Percentiles rank a stretch among this genome's conserved stretches.
These are phyloP conservation scores for Cladophialophora yegresii DNA, from an alignment of 2,329 filamentous ascomycete genomes.

Conservation along the genomic window DNA sequence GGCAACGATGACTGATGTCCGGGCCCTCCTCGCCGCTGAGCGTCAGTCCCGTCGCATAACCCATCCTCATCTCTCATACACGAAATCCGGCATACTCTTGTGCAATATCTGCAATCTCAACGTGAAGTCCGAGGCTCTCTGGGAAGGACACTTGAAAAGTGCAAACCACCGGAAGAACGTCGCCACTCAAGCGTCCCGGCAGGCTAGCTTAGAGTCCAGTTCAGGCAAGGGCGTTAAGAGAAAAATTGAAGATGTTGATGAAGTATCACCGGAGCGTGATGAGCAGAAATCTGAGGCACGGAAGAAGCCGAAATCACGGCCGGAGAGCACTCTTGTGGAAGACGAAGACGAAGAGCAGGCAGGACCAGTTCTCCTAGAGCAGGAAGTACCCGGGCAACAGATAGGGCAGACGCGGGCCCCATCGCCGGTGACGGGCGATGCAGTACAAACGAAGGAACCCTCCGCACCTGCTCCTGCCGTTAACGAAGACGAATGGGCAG, in stretches of 20 bases:
- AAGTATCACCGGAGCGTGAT: conserved; percentile 33
- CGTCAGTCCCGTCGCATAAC: conserved; percentile 72
- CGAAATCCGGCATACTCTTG: conserved; percentile 65
- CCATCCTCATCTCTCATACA: conserved; percentile 69
- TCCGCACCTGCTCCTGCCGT: conserved; percentile 41
- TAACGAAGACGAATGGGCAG: conserved; percentile 81
- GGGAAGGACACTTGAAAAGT: conserved; percentile 64
- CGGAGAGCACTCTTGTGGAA: conserved; percentile 38
- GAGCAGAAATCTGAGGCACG: conserved; percentile 26
- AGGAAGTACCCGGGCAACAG: not conserved
- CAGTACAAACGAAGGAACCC: conserved; percentile 15
- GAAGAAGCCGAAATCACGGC: conserved; percentile 35
- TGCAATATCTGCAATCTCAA: conserved; percentile 67
- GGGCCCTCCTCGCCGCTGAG: conserved; percentile 76
- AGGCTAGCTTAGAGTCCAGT: conserved; percentile 24
- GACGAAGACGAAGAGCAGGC: not conserved
- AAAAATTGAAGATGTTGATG: conserved; percentile 51
- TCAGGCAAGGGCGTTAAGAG: conserved; percentile 54
- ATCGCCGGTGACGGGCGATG: not conserved
- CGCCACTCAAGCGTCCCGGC: conserved; percentile 39
- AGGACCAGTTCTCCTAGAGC: not conserved
- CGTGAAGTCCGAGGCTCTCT: conserved; percentile 66
- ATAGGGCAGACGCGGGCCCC: not conserved
- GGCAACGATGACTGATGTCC: conserved; percentile 71
- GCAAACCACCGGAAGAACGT: conserved; percentile 48